Percentiles rank a stretch among this genome's conserved stretches.
These are phyloP conservation scores for Suhomyces bokatorum DNA, from an alignment of 1,139 yeast species.

Conservation along the genomic window DNA sequence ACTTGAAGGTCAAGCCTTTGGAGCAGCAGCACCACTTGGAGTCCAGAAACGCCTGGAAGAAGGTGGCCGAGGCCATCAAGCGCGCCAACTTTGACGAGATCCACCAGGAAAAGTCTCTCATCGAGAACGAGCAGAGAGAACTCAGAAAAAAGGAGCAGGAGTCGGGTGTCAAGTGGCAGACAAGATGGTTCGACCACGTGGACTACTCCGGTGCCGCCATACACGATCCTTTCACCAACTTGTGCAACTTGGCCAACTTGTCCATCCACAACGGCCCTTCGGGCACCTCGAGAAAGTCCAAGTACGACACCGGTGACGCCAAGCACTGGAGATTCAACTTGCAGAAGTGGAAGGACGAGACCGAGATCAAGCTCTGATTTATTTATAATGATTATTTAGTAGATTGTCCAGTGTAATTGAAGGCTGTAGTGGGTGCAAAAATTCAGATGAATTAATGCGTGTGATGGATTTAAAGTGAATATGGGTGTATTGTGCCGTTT, in stretches of 20 bases:
- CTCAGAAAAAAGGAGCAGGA: slow-evolving; percentile 70
- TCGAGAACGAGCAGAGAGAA: slow-evolving; percentile 84
- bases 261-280: slow-evolving; percentile 67
- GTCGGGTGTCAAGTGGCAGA: slow-evolving; percentile 63
- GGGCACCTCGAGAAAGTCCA: slow-evolving; percentile 57
- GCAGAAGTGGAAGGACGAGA: slow-evolving; percentile 57
- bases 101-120: slow-evolving; percentile 67
- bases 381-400: neutral
- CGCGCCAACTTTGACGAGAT: slow-evolving; percentile 73
- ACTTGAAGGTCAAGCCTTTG: slow-evolving; percentile 71
- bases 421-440: too few species aligned
- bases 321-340: slow-evolving; percentile 71
- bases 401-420: neutral
- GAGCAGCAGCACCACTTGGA: slow-evolving; percentile 76
- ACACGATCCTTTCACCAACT: slow-evolving; percentile 48
- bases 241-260: slow-evolving; percentile 56
- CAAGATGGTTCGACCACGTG: slow-evolving; percentile 72
- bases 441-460: too few species aligned
- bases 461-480: too few species aligned
- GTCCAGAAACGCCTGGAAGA: slow-evolving; percentile 79
- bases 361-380: slow-evolving; percentile 48
- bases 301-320: slow-evolving; percentile 49
- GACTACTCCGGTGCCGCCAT: slow-evolving; percentile 41
- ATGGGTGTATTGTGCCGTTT: too few species aligned
- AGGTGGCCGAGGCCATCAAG: slow-evolving; percentile 85